phyloP scores from a whole-genome alignment of 2,329 filamentous ascomycete genomes.

The Fusarium graminum region DNA sequence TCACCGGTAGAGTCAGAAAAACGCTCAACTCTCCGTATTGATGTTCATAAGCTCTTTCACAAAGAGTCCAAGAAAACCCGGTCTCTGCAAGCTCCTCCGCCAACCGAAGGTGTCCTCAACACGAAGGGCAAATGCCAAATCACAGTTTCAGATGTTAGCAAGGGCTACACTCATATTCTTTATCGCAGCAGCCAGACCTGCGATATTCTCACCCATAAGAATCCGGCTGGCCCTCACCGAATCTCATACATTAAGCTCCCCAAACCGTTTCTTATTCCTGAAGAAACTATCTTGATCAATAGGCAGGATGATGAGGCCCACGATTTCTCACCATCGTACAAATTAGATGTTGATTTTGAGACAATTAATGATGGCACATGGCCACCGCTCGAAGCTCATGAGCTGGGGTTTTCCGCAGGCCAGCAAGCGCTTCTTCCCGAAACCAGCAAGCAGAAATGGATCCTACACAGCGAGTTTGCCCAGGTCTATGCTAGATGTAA shows the following conservation, averaged over 20 bases:
- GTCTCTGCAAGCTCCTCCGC: constrained; percentile 46
- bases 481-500: constrained; percentile 60
- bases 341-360: constrained; percentile 65
- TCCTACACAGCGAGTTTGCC: constrained; percentile 58
- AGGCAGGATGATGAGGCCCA: constrained; percentile 62
- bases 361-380: constrained; percentile 63
- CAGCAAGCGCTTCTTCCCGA: constrained; percentile 39
- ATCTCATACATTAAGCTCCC: constrained; percentile 63
- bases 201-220: constrained; percentile 64
- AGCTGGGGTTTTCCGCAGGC: constrained; percentile 49
- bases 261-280: constrained; percentile 65
- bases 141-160: constrained; percentile 54
- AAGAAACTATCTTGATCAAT: constrained; percentile 65
- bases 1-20: constrained; percentile 51
- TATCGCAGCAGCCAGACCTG: constrained; percentile 68
- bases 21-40: constrained; percentile 63
- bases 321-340: constrained; percentile 64
- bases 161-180: constrained; percentile 58
- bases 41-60: constrained; percentile 66
- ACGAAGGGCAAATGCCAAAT: constrained; percentile 56
- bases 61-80: constrained; percentile 59
- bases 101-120: constrained; percentile 50
- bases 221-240: constrained; percentile 60
- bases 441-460: constrained; percentile 51
- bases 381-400: constrained; percentile 63